Evolutionary conservation across 1,284 basidiomycete genomes (phyloP).

Genomic region (Rhodotorula sp.): DNA sequence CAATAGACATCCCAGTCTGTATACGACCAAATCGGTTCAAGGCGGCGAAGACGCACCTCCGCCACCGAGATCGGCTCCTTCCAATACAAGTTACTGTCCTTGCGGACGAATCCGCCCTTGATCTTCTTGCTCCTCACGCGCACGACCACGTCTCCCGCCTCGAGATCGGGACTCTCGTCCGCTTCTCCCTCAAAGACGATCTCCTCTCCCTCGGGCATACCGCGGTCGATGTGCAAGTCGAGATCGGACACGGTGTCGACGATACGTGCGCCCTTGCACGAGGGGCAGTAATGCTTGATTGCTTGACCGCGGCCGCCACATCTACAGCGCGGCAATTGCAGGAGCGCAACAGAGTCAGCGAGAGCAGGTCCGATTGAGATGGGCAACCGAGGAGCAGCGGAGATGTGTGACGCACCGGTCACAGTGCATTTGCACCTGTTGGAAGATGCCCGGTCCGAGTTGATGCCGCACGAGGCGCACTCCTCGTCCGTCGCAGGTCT

Average conservation of each 20-base stretch:
- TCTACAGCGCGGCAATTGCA: slow-evolving; percentile 48
- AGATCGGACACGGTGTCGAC: slow-evolving; percentile 62
- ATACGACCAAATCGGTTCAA: no score
- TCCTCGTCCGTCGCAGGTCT: slow-evolving; percentile 76
- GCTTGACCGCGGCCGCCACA: slow-evolving; percentile 78
- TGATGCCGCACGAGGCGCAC: slow-evolving; percentile 82
- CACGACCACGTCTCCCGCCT: slow-evolving; percentile 83
- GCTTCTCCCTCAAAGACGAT: slow-evolving; percentile 88
- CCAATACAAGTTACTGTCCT: slow-evolving; percentile 85
- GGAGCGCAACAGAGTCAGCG: slow-evolving; percentile 51
- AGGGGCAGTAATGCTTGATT: slow-evolving; percentile 67
- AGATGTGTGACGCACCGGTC: slow-evolving; percentile 20
- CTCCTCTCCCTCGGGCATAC: slow-evolving; percentile 87
- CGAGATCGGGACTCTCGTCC: slow-evolving; percentile 89
- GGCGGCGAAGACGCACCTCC: slow-evolving; percentile 60
- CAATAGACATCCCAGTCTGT: no score
- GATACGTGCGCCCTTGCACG: slow-evolving; percentile 78
- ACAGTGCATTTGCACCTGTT: slow-evolving; percentile 45
- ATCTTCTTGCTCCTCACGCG: slow-evolving; percentile 70
- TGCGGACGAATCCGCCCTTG: slow-evolving; percentile 75
- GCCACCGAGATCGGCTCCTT: slow-evolving; percentile 81
- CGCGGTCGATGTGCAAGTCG: slow-evolving; percentile 74
- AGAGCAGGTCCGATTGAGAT: background rate
- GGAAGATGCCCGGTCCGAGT: slow-evolving; percentile 55
- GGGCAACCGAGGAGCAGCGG: background rate